A percentile compares a stretch with the other conserved stretches of the same genome.
These are phyloP conservation scores for Nicotiana tomentosiformis DNA, from an alignment of 257 asterid genomes.

Conservation along the genomic window DNA sequence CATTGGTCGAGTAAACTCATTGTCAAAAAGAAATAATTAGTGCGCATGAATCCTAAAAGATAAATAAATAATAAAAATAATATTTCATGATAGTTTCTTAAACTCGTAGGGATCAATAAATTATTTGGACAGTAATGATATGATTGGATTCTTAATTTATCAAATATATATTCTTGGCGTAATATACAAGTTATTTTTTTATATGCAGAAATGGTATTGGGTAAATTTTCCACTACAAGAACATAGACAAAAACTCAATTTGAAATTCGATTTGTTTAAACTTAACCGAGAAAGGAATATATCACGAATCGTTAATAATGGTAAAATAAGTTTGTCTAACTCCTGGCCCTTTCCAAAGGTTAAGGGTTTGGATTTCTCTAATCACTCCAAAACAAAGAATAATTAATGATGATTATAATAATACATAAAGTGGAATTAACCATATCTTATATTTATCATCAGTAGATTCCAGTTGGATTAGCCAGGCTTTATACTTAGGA, in stretches of 20 bases:
- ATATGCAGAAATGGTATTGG: not conserved
- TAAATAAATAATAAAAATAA: not conserved
- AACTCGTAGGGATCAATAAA: not conserved
- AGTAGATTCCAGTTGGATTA: slow-evolving; percentile 50
- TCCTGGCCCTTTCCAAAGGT: slow-evolving; percentile 15
- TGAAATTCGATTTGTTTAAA: slow-evolving; percentile 11
- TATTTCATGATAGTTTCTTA: not conserved
- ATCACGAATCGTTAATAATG: not conserved
- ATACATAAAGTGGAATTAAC: slow-evolving; percentile 14
- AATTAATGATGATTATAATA: slow-evolving; percentile 9
- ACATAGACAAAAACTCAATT: slow-evolving; percentile 3
- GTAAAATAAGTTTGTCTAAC: not conserved
- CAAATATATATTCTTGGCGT: slow-evolving; percentile 6
- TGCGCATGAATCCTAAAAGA: not conserved
- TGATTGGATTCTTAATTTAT: slow-evolving; percentile 6
- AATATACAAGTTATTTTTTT: not conserved
- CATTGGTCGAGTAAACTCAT: not conserved
- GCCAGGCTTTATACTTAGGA: slow-evolving; percentile 34
- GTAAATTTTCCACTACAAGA: slow-evolving; percentile 10
- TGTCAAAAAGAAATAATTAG: not conserved
- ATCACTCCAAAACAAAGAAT: slow-evolving; percentile 19
- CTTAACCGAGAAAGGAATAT: not conserved
- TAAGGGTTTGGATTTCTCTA: slow-evolving; percentile 14
- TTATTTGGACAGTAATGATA: slow-evolving; percentile 6
- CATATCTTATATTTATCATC: slow-evolving; percentile 28